Evolutionary conservation across 2,329 filamentous ascomycete species (phyloP), one percentile per base, ranked within the genome.

Genomic region (Pochonia chlamydosporia): DNA sequence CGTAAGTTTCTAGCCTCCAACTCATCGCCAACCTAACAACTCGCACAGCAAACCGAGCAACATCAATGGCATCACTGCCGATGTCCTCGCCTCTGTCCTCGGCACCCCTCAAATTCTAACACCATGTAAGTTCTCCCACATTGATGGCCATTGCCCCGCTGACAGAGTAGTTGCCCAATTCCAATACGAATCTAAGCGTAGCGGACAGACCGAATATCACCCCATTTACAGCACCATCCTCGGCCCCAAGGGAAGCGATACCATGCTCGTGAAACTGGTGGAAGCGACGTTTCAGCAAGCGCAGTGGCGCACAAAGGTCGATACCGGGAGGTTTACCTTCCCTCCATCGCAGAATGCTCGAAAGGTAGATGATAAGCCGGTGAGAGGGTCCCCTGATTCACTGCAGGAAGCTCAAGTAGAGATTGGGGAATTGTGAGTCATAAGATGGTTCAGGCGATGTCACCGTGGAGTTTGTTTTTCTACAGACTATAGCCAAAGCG

Each of bases 201-300:
- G 56, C 18, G 55, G 50, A 1, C 50, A 37, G 31, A 53, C 43
- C 4, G 65, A 68, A 33, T 61, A 63, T 10, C 53, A 53, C 2
- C 58, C 65, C 3, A 48, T 68, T 4, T 64, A 58, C 14, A 56
- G 57, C 25, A 62, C 63, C 21, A 25, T 67, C 8, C 48, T 66
- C 18, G 61, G 63, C 2, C 36, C 57, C 4, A 49, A 41, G 6
- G 60, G 59, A 3, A 56, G 59, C 35, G 63, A 63, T 14, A 16
- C 56, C 2, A 51, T 49, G 26, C 46, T 62, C 16, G 47, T 66
- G 21, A 52, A 60, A 33, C 46, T 63, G 6, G 54, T 65, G 21
- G 52, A 63, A 41, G 52, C 58, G 26, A 56, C 61, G 1, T 51
- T 68, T 8, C 53, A 58, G 26, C 49, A 51, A 14, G 59, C 53